phyloP scores from a whole-genome alignment of 2,329 filamentous ascomycete species.

The Beauveria bassiana region DNA sequence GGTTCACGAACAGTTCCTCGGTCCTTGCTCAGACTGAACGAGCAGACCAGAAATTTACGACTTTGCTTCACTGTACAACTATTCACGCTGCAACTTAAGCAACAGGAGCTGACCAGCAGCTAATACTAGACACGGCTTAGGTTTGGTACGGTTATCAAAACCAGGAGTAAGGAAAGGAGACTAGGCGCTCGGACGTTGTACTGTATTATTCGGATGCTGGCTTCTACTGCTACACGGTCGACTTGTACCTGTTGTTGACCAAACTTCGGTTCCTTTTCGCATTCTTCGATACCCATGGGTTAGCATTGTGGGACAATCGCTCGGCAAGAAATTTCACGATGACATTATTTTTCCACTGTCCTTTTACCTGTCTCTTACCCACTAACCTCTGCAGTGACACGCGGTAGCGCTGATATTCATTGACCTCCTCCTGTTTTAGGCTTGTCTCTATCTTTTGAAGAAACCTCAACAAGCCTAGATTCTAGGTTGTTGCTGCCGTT shows the following conservation, averaged over 20 bases:
- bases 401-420: constrained; percentile 10
- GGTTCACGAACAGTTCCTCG: constrained; percentile 37
- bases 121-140: not conserved
- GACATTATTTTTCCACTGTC: not conserved
- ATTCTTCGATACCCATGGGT: constrained; percentile 9
- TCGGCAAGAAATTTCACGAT: constrained; percentile 6
- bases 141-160: not conserved
- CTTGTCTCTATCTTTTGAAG: not conserved
- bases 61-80: not conserved
- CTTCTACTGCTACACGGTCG: not conserved
- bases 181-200: constrained; percentile 6
- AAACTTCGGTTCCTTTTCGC: not conserved
- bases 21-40: constrained; percentile 24
- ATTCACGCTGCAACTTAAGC: not conserved
- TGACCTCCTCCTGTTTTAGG: not conserved
- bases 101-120: not conserved
- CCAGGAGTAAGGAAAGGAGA: not conserved
- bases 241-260: not conserved
- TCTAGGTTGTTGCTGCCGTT: not conserved
- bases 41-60: constrained; percentile 2
- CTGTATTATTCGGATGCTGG: not conserved
- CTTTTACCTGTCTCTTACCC: constrained; percentile 8
- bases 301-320: constrained; percentile 7
- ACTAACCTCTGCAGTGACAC: constrained; percentile 26
- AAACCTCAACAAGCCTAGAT: not conserved